Conservation (phyloP, 192 early-diverging fungal species). For the Geranomyces variabilis region DNA sequence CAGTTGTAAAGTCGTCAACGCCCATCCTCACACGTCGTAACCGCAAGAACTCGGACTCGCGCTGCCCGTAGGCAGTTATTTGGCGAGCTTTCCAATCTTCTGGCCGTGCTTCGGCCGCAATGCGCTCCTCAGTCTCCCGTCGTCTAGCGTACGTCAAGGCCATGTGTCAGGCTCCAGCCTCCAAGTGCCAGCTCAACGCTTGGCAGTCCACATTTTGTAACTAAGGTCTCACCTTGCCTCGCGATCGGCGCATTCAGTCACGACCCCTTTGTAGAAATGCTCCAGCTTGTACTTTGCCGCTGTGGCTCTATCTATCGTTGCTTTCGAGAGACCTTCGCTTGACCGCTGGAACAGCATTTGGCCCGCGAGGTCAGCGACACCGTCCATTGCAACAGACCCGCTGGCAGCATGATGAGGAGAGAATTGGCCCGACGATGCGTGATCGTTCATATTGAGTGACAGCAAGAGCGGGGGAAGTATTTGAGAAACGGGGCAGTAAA, state of each 20-base stretch:
- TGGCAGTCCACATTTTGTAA: background rate
- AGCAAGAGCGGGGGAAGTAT: too few relatives aligned
- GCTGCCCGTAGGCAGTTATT: constrained; percentile 73
- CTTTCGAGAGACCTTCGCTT: constrained; percentile 51
- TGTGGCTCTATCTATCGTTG: constrained; percentile 82
- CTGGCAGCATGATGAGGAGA: background rate
- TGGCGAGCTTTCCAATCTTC: constrained; percentile 90
- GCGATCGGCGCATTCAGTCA: constrained; percentile 85
- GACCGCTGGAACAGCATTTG: constrained; percentile 27
- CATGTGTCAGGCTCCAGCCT: background rate
- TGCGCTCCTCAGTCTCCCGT: constrained; percentile 76
- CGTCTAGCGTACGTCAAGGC: constrained; percentile 50
- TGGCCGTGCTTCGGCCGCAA: constrained; percentile 74
- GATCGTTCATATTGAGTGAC: background rate
- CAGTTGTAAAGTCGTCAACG: constrained; percentile 89
- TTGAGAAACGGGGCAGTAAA: too few relatives aligned
- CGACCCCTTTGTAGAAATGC: constrained; percentile 87
- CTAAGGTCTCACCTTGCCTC: constrained; percentile 43
- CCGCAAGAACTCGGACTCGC: constrained; percentile 93
- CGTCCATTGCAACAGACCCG: constrained; percentile 9
- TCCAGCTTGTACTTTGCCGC: constrained; percentile 91
- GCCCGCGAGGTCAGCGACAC: constrained; percentile 10
- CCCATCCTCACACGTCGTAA: constrained; percentile 84
- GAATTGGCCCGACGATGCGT: background rate
- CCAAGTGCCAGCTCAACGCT: background rate